Evolutionary conservation across 768 basidiomycete genomes (phyloP), one percentile per base, ranked within the genome.

Genomic region (Paxillus ammoniavirescens): DNA sequence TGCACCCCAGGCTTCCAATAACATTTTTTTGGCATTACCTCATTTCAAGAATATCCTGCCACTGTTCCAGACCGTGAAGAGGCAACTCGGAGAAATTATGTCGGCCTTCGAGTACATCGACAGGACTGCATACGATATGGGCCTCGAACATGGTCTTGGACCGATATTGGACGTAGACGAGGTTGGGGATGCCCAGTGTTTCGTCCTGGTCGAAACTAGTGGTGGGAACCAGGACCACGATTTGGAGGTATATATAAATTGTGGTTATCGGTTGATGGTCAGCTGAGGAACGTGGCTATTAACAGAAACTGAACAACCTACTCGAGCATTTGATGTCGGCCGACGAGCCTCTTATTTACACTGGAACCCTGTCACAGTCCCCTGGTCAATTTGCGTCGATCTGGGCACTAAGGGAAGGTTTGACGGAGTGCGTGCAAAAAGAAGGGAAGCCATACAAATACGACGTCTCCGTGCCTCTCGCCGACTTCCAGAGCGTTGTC

Each of bases 51-150:
- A 89, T 57, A 88, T 99, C 10, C 83, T 91, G 40, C 89, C 89
- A 2, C 78, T 98, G 18, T 98, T 86, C 73, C 82, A 85, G 66
- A 83, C 79, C 58, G 88, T 89, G 47, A 93, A 93, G 62, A 76
- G 77, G 8, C 83, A 91, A 57, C 74, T 98, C 7, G 93, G 93
- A 10, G 96, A 99, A 74, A 95, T 98, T 56, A 82, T 99, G 28
- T 95, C 93, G 8, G 96, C 97, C 0, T 98, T 98, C 71, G 96
- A 99, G 72, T 98, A 89, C 71, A 91, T 95, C 47, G 96, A 99
- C 67, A 80, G 90, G 49, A 86, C 86, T 12, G 82, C 89, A 1
- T 92, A 92, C 66, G 83, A 94, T 48, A 76, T 95, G 52, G 86
- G 87, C n/a, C 80, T 91, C 41, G 84, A 87, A 64, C 89, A 92